Percentiles rank a stretch among this genome's conserved stretches.
Conservation (phyloP, 2,329 filamentous ascomycete species). For the Penicillium carneum region DNA sequence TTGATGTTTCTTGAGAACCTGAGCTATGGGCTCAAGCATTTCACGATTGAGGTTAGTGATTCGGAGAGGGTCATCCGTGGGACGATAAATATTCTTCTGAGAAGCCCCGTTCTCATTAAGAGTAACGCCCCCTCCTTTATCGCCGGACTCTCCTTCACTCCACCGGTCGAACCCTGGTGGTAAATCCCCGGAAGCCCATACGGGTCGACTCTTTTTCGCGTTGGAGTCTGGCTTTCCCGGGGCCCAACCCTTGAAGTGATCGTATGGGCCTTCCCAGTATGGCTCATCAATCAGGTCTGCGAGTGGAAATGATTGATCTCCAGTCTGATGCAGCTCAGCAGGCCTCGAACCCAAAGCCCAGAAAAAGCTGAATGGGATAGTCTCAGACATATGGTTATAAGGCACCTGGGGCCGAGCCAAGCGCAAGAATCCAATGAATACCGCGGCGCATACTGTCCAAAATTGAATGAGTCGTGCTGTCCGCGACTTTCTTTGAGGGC, state of each 20-base stretch:
- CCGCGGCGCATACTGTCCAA: conserved; percentile 30
- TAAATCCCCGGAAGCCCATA: conserved; percentile 36
- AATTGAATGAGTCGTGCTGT: conserved; percentile 12
- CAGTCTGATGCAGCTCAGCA: conserved; percentile 7
- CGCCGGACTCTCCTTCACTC: conserved; percentile 7
- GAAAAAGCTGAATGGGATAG: conserved; percentile 40
- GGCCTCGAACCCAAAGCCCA: conserved; percentile 26
- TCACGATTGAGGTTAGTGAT: conserved; percentile 43
- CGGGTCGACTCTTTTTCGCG: conserved; percentile 16
- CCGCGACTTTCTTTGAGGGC: conserved; percentile 9
- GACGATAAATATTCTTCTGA: conserved; percentile 35
- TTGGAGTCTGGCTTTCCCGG: conserved; percentile 28
- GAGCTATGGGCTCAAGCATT: conserved; percentile 35
- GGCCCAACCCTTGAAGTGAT: conserved; percentile 44
- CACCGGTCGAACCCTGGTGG: conserved; percentile 41
- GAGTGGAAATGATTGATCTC: conserved; percentile 37
- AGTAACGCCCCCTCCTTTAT: neutral
- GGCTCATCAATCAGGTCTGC: conserved; percentile 34
- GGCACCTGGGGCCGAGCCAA: conserved; percentile 40
- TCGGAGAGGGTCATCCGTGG: conserved; percentile 40
- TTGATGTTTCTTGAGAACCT: conserved; percentile 34
- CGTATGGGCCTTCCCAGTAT: conserved; percentile 39
- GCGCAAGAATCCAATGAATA: conserved; percentile 28
- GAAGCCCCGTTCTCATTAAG: conserved; percentile 5
- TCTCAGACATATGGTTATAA: conserved; percentile 43